These are phyloP conservation scores for Pelargonium nanum DNA, from an alignment of 345 rosid species.

Conservation along the genomic window DNA sequence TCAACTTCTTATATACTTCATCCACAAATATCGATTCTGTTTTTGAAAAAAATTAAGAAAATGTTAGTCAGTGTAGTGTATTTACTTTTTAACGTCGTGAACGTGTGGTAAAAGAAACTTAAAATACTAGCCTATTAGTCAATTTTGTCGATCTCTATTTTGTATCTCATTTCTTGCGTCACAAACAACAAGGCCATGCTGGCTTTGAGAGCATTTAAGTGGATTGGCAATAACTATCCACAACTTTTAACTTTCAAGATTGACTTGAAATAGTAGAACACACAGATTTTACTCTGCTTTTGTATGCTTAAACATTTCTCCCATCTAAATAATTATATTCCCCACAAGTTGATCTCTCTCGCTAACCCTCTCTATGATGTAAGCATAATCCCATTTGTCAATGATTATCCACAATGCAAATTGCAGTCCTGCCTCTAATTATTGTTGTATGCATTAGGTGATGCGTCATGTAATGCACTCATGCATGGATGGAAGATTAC, in stretches of 20 bases:
- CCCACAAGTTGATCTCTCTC: slow-evolving; percentile 29
- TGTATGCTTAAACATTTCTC: slow-evolving; percentile 21
- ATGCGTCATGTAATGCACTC: slow-evolving; percentile 3
- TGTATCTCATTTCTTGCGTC: slow-evolving; percentile 16
- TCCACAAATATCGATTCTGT: too few relatives aligned
- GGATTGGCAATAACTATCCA: slow-evolving; percentile 11
- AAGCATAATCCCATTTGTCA: slow-evolving; percentile 29
- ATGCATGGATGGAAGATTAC: slow-evolving; percentile 1
- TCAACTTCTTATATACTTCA: slow-evolving; percentile 9
- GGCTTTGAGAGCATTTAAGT: slow-evolving; percentile 13
- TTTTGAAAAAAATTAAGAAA: too few relatives aligned
- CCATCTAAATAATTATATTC: slow-evolving; percentile 37
- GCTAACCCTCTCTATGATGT: slow-evolving; percentile 34
- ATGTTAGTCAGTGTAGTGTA: slow-evolving; percentile 16
- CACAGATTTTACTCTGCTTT: slow-evolving; percentile 12
- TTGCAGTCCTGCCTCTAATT: slow-evolving; percentile 11
- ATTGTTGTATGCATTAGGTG: slow-evolving; percentile 16
- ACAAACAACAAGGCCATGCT: slow-evolving; percentile 17
- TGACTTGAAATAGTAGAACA: too few relatives aligned
- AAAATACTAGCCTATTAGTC: too few relatives aligned
- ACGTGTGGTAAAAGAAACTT: too few relatives aligned
- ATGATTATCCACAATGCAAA: slow-evolving; percentile 43
- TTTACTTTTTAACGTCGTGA: too few relatives aligned
- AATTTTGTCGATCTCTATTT: neutral
- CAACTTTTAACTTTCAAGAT: slow-evolving; percentile 28